These are phyloP conservation scores for Cordyceps farinosa DNA, from an alignment of 2,329 filamentous ascomycete genomes.

Conservation along the genomic window DNA sequence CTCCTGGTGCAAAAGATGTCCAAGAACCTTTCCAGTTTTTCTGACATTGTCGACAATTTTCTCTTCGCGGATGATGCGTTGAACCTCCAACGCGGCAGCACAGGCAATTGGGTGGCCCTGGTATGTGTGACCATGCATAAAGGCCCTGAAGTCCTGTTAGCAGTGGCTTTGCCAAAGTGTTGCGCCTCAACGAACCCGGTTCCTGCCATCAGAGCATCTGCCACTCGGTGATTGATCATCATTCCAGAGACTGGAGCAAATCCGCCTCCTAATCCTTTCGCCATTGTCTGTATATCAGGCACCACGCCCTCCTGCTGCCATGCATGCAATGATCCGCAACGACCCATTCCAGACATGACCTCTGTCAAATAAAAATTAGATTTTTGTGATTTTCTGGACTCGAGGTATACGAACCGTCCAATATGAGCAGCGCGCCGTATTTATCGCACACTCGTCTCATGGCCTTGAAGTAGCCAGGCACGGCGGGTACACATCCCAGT, in stretches of 20 bases:
- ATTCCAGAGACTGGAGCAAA: constrained; percentile 60
- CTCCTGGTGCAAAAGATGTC: constrained; percentile 21
- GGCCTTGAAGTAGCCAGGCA: constrained; percentile 65
- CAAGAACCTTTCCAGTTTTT: constrained; percentile 19
- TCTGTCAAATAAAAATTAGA: constrained; percentile 38
- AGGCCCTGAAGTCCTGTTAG: constrained; percentile 14
- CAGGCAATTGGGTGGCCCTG: constrained; percentile 28
- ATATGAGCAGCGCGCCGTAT: constrained; percentile 69
- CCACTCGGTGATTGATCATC: constrained; percentile 50
- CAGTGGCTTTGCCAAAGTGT: not conserved
- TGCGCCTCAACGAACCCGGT: constrained; percentile 23
- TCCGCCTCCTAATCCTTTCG: constrained; percentile 63
- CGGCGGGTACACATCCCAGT: constrained; percentile 64
- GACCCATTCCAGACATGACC: constrained; percentile 66
- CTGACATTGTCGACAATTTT: constrained; percentile 24
- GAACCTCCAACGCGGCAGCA: constrained; percentile 28
- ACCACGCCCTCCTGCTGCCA: constrained; percentile 57
- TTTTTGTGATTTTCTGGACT: not conserved
- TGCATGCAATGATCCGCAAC: constrained; percentile 56
- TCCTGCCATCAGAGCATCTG: constrained; percentile 39
- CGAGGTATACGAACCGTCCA: constrained; percentile 41
- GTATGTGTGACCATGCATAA: constrained; percentile 27
- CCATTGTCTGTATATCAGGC: constrained; percentile 64
- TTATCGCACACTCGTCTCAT: constrained; percentile 66
- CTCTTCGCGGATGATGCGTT: constrained; percentile 43